These are phyloP conservation scores for Monosporascus sp. DNA, from an alignment of 2,329 filamentous ascomycete genomes.

Conservation along the genomic window DNA sequence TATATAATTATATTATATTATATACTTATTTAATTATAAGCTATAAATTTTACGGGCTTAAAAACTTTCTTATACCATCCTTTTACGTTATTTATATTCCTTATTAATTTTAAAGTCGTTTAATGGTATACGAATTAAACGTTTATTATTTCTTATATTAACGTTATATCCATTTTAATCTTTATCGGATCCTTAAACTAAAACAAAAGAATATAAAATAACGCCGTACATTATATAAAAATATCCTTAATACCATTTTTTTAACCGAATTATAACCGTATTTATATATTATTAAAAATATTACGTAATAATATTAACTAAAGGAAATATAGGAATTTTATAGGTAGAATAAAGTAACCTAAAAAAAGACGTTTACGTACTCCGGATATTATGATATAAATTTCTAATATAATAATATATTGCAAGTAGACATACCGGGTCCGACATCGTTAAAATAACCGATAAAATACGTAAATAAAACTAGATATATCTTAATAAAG, in stretches of 20 bases:
- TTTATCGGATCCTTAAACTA: conserved; percentile 14
- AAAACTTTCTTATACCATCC: background rate
- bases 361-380: conserved; percentile 18
- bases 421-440: conserved; percentile 11
- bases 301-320: conserved; percentile 8
- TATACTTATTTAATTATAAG: background rate
- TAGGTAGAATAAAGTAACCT: conserved; percentile 25
- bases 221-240: conserved; percentile 25
- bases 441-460: conserved; percentile 11
- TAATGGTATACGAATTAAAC: background rate
- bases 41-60: background rate
- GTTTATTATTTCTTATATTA: background rate
- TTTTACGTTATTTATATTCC: too few relatives aligned
- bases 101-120: background rate
- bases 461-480: conserved; percentile 5
- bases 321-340: conserved; percentile 12
- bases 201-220: conserved; percentile 9
- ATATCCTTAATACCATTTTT: conserved; percentile 14
- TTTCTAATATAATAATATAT: conserved; percentile 24
- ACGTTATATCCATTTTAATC: conserved; percentile 8
- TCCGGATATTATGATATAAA: conserved; percentile 29
- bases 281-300: conserved; percentile 5
- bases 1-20: background rate
- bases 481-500: conserved; percentile 7
- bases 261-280: conserved; percentile 12